Base-by-base conservation (phyloP, 345 rosid species). In the Gossypium sturtianum region DNA sequence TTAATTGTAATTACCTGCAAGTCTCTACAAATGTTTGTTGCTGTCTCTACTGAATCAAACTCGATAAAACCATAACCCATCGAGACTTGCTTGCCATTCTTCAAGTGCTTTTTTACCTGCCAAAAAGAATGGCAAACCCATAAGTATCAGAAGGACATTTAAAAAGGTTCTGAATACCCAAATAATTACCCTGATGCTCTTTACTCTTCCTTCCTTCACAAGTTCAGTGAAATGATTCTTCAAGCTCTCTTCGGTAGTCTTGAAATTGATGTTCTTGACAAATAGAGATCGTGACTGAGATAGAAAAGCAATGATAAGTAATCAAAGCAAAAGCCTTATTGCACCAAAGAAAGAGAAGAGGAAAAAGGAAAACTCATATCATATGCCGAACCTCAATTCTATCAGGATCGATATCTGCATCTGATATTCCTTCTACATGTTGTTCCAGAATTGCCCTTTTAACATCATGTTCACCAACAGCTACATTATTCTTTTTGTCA, bases 261-360 rank as follows among this genome's bases (percentile, higher is more conserved):
- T 94, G 85, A 94, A 90, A 86, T 89, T 94, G 81, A 91, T 88
- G 81, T 94, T 94, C 93, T 90, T 92, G 78, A 94, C 91, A 78
- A 82, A 89, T 66, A 95, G 81, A 29, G 94, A 89, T 65, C 94
- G 86, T 44, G 99, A 91, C 99, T 95, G 92, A 44, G 75, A 72
- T 62, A 83, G 76, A 69, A 49, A 72, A 82, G 65, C 63, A 71
- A 78, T 9, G 27, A 73, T 70, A 60, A 72, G 58, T 57, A 70
- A 64, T 54, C 58, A 67, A 72, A 25, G 6, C 1, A 38, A 13
- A 68, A 11, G 44, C 73, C 11, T 51, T 5, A 66, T 17, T 52
- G 60, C 66, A 17, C 62, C 34, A 57, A 43, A 41, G 1, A 15
- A 58, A 70, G 41, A 48, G 7, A 66, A 1, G 16, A 65, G 52